These are phyloP conservation scores for Boletus rex-veris DNA, from an alignment of 768 basidiomycete genomes.

Conservation along the genomic window DNA sequence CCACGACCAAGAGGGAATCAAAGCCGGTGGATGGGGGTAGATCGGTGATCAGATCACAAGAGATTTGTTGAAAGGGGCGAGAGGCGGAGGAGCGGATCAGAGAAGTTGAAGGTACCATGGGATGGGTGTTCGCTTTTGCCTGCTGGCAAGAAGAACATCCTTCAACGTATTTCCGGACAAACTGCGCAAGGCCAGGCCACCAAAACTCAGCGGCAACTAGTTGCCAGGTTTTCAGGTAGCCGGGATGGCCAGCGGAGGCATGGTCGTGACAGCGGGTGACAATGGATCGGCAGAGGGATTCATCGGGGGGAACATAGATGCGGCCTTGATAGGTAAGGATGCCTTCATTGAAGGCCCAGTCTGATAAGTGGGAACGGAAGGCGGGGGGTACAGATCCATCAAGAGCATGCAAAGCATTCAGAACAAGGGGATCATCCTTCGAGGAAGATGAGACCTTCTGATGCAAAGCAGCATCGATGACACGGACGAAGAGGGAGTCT, in stretches of 20 bases:
- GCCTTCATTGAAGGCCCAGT: background rate
- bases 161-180: no score
- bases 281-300: background rate
- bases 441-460: no score
- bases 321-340: background rate
- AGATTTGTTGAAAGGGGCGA: background rate
- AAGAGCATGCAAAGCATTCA: no score
- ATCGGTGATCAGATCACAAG: background rate
- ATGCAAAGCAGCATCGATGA: no score
- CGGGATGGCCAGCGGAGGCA: background rate
- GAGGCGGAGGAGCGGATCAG: background rate
- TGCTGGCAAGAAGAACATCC: no score
- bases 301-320: background rate
- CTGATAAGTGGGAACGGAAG: background rate
- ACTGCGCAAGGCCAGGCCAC: no score
- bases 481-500: no score
- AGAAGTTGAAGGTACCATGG: no score
- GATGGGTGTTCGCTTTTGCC: no score
- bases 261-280: background rate
- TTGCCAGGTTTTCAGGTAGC: background rate
- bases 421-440: no score
- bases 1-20: background rate
- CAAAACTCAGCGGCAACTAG: background rate
- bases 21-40: background rate
- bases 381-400: background rate